Conservation (phyloP, 2,329 filamentous ascomycete genomes). For the Beauveria pseudobassiana region DNA sequence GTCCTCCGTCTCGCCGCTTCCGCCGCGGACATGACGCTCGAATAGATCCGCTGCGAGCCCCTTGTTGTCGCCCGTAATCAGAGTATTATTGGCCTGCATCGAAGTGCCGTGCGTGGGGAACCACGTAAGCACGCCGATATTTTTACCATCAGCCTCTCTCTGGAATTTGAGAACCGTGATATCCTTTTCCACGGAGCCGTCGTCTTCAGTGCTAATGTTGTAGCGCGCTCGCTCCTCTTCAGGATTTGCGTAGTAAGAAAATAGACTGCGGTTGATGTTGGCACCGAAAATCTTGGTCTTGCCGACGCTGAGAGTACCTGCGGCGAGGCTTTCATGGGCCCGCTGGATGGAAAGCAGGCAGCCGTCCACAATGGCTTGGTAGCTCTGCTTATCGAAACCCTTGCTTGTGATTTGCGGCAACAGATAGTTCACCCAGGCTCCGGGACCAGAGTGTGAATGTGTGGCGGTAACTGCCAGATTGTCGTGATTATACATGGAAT, state of each 20-base stretch:
- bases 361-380: slow-evolving; percentile 79
- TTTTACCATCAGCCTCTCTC: slow-evolving; percentile 61
- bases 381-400: slow-evolving; percentile 80
- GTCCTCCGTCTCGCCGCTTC: slow-evolving; percentile 48
- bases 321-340: slow-evolving; percentile 53
- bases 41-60: slow-evolving; percentile 80
- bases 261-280: slow-evolving; percentile 79
- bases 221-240: slow-evolving; percentile 63
- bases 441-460: slow-evolving; percentile 83
- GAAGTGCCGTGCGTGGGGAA: slow-evolving; percentile 88
- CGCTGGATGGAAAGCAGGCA: slow-evolving; percentile 70
- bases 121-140: slow-evolving; percentile 79
- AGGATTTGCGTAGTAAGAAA: slow-evolving; percentile 77
- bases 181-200: slow-evolving; percentile 58
- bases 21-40: slow-evolving; percentile 58
- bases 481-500: slow-evolving; percentile 60
- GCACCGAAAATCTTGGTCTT: slow-evolving; percentile 54
- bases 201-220: slow-evolving; percentile 28
- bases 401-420: slow-evolving; percentile 81
- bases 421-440: slow-evolving; percentile 87
- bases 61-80: slow-evolving; percentile 88
- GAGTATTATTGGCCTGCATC: slow-evolving; percentile 81
- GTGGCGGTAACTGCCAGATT: slow-evolving; percentile 89
- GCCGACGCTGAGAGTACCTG: slow-evolving; percentile 62
- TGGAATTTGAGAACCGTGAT: slow-evolving; percentile 73